Evolutionary conservation across 805 yeast genomes (phyloP).

Genomic region (Myxozyma kluyveri): DNA sequence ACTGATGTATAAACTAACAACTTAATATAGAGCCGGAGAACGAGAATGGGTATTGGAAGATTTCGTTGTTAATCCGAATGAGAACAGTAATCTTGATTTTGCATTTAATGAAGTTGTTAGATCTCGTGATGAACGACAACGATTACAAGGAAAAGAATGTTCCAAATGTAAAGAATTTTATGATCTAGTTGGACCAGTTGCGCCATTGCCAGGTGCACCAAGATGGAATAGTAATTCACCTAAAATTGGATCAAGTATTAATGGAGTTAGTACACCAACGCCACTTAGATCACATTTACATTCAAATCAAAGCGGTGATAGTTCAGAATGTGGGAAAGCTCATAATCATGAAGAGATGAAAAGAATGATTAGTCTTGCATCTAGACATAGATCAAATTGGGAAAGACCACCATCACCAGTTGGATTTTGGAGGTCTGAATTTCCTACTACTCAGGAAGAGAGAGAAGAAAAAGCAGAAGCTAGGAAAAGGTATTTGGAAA

Average conservation of each 20-base stretch:
- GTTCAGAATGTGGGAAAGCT: not conserved
- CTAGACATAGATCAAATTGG: slow-evolving; percentile 36
- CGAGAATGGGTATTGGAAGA: slow-evolving; percentile 44
- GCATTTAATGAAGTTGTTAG: slow-evolving; percentile 42
- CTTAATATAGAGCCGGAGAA: slow-evolving; percentile 12
- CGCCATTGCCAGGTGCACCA: slow-evolving; percentile 33
- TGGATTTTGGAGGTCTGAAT: slow-evolving; percentile 58
- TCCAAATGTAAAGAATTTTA: slow-evolving; percentile 39
- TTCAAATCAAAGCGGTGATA: not conserved
- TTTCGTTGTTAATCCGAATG: slow-evolving; percentile 41
- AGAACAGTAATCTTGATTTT: slow-evolving; percentile 32
- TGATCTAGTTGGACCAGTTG: slow-evolving; percentile 34
- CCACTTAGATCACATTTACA: no score
- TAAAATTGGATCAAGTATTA: not conserved
- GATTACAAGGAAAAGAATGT: slow-evolving; percentile 42
- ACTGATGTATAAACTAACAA: no score
- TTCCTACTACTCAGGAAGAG: slow-evolving; percentile 56
- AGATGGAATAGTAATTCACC: slow-evolving; percentile 34
- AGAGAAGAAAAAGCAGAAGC: slow-evolving; percentile 41
- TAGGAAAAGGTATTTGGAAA: slow-evolving; percentile 39
- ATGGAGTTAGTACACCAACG: not conserved
- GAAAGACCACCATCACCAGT: slow-evolving; percentile 51
- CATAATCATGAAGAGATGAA: not conserved
- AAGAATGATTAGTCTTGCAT: slow-evolving; percentile 3
- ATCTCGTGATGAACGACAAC: slow-evolving; percentile 36